Base-by-base conservation (phyloP, 2,329 filamentous ascomycete genomes). In the Cladobotryum protrusum region DNA sequence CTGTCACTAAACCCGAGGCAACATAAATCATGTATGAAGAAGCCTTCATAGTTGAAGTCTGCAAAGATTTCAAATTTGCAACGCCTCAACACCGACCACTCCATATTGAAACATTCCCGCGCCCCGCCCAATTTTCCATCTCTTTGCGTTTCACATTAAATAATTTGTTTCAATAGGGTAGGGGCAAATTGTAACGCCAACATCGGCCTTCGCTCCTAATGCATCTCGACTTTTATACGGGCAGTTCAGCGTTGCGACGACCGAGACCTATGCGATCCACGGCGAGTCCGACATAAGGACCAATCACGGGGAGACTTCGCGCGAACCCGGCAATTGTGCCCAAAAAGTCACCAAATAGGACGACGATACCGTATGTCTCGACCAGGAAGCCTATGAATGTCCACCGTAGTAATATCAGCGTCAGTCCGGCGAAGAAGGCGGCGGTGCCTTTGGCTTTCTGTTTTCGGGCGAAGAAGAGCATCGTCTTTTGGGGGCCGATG, bases 271-370 rank as follows among this genome's bases (percentile, higher is more conserved):
- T 64, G 58, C 83, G 81, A 64, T 95, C 88, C 54, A 95, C 76
- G 3, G 76, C 77, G 57, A 80, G 72, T 52, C 88, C 87, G 63
- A 96, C 86, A 61, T 91, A 95, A 4, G 91, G 89, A 3, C 92
- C 92, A 5, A 97, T 74, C 7, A 96, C 77, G 0, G 93, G 92
- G 11, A 95, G 71, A 54, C 87, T 89, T 50, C 88, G 83, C 36
- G 89, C 88, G 63, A 97, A 96, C 14, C 87, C 82, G 0, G 87
- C 87, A 57, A 97, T 91, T 17, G 92, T 97, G 44, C 90, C 88
- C 52, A 97, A 79, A 72, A 97, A 97, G 69, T 99, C 93, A 34
- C 93, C 93, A 71, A 99, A 99, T 34, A 99, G 74, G 46, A 96
- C 81, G 58, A 95, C 79, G 57, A 99, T 92, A 29, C 93, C 93